These are phyloP conservation scores for Tulasnella sp. DNA, from an alignment of 768 basidiomycete species.

Conservation along the genomic window DNA sequence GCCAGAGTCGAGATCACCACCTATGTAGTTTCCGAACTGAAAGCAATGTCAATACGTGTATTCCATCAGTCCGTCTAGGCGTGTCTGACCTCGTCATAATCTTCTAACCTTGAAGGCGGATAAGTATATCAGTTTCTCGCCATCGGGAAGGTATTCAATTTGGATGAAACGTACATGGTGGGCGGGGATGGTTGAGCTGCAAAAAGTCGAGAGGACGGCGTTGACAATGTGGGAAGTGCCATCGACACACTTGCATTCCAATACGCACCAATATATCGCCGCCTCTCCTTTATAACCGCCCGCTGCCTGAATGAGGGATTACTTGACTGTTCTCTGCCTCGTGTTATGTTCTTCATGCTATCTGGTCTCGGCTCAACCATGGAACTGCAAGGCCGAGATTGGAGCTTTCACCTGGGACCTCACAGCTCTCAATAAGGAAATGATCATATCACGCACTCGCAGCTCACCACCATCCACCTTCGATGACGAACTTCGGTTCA, in stretches of 20 bases:
- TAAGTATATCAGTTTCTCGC: too few species aligned
- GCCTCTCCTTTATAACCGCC: too few species aligned
- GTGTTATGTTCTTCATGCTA: too few species aligned
- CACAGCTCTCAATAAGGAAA: constrained; percentile 40
- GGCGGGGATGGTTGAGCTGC: too few species aligned
- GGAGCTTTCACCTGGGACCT: constrained; percentile 34
- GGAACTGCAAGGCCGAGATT: constrained; percentile 11
- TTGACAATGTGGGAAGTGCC: too few species aligned
- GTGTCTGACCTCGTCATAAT: constrained; percentile 22
- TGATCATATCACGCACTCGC: constrained; percentile 40
- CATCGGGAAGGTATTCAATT: too few species aligned
- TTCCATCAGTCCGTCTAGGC: background rate
- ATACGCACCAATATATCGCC: too few species aligned
- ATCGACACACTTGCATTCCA: too few species aligned
- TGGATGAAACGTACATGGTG: too few species aligned
- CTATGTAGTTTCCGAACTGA: constrained; percentile 94
- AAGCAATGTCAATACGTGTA: constrained; percentile 7
- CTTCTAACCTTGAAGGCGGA: constrained; percentile 15
- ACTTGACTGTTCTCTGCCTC: too few species aligned
- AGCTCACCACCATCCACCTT: constrained; percentile 53
- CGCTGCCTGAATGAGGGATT: too few species aligned
- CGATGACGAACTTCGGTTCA: constrained; percentile 48
- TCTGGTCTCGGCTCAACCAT: background rate
- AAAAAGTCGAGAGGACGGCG: too few species aligned
- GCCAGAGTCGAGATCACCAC: constrained; percentile 86